A percentile compares a stretch with the other conserved stretches of the same genome.
Conservation (phyloP, 1,139 yeast genomes). For the Kazachstania sp. region DNA sequence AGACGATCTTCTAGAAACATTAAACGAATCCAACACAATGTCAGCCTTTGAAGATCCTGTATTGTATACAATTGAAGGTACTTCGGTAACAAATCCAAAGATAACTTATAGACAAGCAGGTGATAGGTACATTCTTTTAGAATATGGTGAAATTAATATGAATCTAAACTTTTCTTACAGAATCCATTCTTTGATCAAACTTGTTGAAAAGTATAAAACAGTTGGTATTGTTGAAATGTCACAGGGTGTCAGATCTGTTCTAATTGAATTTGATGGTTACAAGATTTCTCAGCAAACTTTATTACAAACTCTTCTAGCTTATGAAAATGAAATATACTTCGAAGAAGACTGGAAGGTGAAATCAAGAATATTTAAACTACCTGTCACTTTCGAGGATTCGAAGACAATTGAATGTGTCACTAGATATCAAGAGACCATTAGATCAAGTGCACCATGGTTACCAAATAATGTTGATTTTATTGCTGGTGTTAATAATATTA, state of each 20-base stretch:
- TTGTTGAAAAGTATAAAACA: slow-evolving; percentile 57
- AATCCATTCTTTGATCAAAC: slow-evolving; percentile 69
- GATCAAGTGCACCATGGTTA: slow-evolving; percentile 93
- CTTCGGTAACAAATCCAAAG: slow-evolving; percentile 48
- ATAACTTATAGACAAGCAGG: slow-evolving; percentile 94
- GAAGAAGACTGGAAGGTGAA: slow-evolving; percentile 78
- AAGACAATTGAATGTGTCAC: slow-evolving; percentile 82
- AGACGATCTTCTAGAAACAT: slow-evolving; percentile 32
- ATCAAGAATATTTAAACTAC: slow-evolving; percentile 73
- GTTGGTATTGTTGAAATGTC: slow-evolving; percentile 89
- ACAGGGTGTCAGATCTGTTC: slow-evolving; percentile 90
- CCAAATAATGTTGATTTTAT: slow-evolving; percentile 95
- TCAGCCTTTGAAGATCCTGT: slow-evolving; percentile 40
- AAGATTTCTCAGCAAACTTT: slow-evolving; percentile 52
- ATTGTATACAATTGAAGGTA: slow-evolving; percentile 41
- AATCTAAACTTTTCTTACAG: slow-evolving; percentile 81
- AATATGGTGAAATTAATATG: slow-evolving; percentile 82
- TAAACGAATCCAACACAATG: slow-evolving; percentile 31
- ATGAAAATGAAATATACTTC: slow-evolving; percentile 65
- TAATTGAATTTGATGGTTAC: slow-evolving; percentile 67
- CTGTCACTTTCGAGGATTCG: slow-evolving; percentile 93
- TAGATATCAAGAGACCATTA: slow-evolving; percentile 86
- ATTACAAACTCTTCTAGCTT: slow-evolving; percentile 55
- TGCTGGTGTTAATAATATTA: slow-evolving; percentile 76
- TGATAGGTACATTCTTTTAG: slow-evolving; percentile 82